Percentiles rank a stretch among this genome's conserved stretches.
These are phyloP conservation scores for Leccinum griseonigrum DNA, from an alignment of 1,284 basidiomycete genomes.

Conservation along the genomic window DNA sequence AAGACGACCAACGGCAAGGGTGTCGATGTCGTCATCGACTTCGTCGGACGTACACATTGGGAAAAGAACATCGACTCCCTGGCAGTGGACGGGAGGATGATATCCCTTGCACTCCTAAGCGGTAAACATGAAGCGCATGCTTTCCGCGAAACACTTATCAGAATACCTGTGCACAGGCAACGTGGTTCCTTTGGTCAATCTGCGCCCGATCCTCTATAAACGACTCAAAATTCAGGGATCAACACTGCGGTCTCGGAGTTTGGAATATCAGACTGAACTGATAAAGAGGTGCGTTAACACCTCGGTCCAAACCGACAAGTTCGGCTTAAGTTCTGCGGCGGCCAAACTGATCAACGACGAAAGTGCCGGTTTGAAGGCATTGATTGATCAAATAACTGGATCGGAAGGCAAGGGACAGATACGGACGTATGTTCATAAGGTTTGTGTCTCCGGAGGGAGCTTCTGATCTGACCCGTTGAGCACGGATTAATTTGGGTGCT, in stretches of 20 bases:
- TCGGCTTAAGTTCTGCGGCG: not conserved
- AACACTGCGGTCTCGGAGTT: slow-evolving; percentile 78
- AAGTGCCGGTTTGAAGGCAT: slow-evolving; percentile 41
- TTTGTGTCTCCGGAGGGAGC: slow-evolving; percentile 25
- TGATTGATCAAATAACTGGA: slow-evolving; percentile 61
- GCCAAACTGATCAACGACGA: not conserved
- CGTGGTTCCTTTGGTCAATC: slow-evolving; percentile 60
- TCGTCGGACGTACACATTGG: slow-evolving; percentile 85
- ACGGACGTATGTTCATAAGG: slow-evolving; percentile 78
- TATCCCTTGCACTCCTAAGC: slow-evolving; percentile 65
- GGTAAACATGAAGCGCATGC: slow-evolving; percentile 43
- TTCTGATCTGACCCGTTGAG: slow-evolving; percentile 16
- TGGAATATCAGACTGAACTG: slow-evolving; percentile 79
- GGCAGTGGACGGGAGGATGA: slow-evolving; percentile 79
- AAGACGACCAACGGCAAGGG: slow-evolving; percentile 63
- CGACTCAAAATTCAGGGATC: slow-evolving; percentile 88
- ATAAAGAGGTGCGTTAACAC: slow-evolving; percentile 52
- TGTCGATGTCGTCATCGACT: slow-evolving; percentile 85
- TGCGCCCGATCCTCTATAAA: slow-evolving; percentile 78
- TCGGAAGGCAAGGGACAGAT: slow-evolving; percentile 57
- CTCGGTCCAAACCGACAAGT: slow-evolving; percentile 32
- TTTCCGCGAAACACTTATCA: slow-evolving; percentile 25
- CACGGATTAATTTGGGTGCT: slow-evolving; percentile 10
- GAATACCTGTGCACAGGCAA: slow-evolving; percentile 47
- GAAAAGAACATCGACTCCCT: slow-evolving; percentile 77